phyloP scores from a whole-genome alignment of 2,329 filamentous ascomycete genomes.

The Davidsoniella australis region DNA sequence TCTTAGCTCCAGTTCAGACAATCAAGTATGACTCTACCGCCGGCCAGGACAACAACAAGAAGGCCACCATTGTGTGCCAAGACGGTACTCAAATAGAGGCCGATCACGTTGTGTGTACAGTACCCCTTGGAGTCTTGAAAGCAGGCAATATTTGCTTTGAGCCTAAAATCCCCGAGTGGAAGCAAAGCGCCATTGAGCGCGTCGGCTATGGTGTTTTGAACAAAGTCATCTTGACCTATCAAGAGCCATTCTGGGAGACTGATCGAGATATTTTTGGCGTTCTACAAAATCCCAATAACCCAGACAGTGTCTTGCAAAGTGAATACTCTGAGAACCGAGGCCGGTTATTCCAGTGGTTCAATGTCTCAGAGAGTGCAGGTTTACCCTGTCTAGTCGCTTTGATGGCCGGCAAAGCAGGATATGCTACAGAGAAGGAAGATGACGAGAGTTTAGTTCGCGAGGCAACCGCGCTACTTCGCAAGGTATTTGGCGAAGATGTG shows the following conservation, averaged over 20 bases:
- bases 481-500: constrained; percentile 54
- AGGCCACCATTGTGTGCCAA: constrained; percentile 52
- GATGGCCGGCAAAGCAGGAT: constrained; percentile 90
- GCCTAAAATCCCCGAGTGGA: constrained; percentile 80
- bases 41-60: constrained; percentile 30
- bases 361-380: constrained; percentile 77
- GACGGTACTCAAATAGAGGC: constrained; percentile 63
- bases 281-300: constrained; percentile 56
- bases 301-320: constrained; percentile 36
- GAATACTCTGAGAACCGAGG: constrained; percentile 57
- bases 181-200: constrained; percentile 59
- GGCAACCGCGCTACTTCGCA: constrained; percentile 60
- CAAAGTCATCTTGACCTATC: constrained; percentile 84
- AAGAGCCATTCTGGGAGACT: constrained; percentile 79
- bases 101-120: constrained; percentile 81
- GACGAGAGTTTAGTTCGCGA: constrained; percentile 65
- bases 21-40: constrained; percentile 34
- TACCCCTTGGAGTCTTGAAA: constrained; percentile 83
- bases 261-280: constrained; percentile 87
- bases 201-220: constrained; percentile 90
- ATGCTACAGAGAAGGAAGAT: constrained; percentile 62
- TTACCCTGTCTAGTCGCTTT: constrained; percentile 75
- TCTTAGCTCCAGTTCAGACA: constrained; percentile 52
- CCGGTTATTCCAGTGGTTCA: constrained; percentile 98
- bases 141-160: constrained; percentile 66